Base-by-base conservation (phyloP, 352 stramenopile species). In the Plasmopara halstedii region DNA sequence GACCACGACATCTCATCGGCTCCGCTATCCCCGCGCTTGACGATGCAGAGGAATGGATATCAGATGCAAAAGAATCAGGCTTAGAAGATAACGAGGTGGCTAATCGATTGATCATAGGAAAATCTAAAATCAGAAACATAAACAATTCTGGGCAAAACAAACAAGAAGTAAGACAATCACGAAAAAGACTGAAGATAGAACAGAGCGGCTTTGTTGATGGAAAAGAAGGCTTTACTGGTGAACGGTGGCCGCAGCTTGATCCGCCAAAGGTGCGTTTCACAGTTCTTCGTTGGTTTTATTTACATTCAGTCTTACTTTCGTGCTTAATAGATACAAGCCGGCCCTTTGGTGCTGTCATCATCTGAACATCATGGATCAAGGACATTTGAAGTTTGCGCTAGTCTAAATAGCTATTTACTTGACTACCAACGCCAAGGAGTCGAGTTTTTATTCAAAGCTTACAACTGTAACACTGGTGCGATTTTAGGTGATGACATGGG, bases 401-500 rank as follows among this genome's bases (percentile, higher is more conserved):
- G 77, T 39, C 61, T 91, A 31, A 91, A 91, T 53, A 74, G 56
- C 25, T 88, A 70, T 13, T 57, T 91, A 2, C 82, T 85, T 32
- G 65, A 83, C 22, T 91, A 91, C 37, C 80, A 91, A 34, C 70
- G 80, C 18, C 73, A 73, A 43, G 80, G 80, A 3, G 74, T 67
- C 11, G 50, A 75, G 15, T 91, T 86, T 51, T 39, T 91, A n/a
- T 81, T 71, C 17, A 47, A 69, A 8, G 73, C 74, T 5, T 85
- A 85, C 32, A 26, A 46, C 9, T 54, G 55, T 13, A 56, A 66
- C 52, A 73, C 68, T 26, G 73, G 77, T 3, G 70, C 85, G 40
- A 98, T 99, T 56, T 69, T 99, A 9, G 97, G 96, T 14, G 97
- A 99, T 57, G 97, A 99, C 56, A 99, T 99, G 95, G 96, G 85